Evolutionary conservation across 1,284 basidiomycete genomes (phyloP), one percentile per base, ranked within the genome.

Genomic region (Hypsizygus ulmarius): DNA sequence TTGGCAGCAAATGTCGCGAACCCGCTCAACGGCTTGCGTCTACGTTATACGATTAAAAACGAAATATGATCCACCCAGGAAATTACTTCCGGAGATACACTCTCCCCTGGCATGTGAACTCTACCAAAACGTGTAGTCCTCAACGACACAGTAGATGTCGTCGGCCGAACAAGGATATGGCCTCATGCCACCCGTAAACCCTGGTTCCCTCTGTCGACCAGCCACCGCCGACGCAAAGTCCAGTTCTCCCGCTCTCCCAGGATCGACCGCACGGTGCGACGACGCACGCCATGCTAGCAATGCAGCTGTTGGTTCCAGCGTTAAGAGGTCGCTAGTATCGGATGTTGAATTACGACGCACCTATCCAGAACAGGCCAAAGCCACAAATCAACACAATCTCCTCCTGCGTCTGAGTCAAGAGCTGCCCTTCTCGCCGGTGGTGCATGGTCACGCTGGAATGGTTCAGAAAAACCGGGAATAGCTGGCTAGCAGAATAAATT

Each of bases 281-380:
- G 66, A 60, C 8, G 58, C 71, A 57, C 66, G 72, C 76, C 77
- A 79, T 19, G 73, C 76, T 50, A 79, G 52, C 41, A 76, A 64
- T 32, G 67, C 49, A 28, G 72, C 77, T 79, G 43, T 37, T 32
- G 21, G 7, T 16, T 53, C 12, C 25, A 40, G 37, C 39, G 43
- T 33, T 14, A 43, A 47, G 43, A 34, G 30, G 46, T 47, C 40
- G 21, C 16, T 14, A 33, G 29, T 25, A 15, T n/a, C 12, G 21
- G 32, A 28, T 16, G 7, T 21, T 37, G 28, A 18, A 40, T 12
- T 25, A 19, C 11, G 47, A 68, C 79, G 60, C 61, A 88, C 86
- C 84, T 47, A 89, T 70, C 82, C 83, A 88, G 61, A 86, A 78
- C 50, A 87, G 65, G 7, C 81, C 86, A 45, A 88, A 75, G 3